Conservation (phyloP, 2,329 filamentous ascomycete species). For the Didymella arachidicola region DNA sequence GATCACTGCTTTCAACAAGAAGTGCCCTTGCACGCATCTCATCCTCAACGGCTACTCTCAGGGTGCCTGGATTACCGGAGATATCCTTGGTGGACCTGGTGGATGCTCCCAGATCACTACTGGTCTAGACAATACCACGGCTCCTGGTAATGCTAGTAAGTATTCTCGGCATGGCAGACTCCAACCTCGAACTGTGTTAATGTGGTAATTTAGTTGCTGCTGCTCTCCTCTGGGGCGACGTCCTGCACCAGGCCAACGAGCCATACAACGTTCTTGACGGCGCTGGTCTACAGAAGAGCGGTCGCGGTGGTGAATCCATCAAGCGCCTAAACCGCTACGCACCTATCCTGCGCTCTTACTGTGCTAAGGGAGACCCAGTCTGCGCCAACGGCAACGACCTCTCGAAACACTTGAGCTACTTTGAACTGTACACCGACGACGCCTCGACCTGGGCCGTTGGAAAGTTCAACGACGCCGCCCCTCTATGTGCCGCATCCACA, state of each 20-base stretch:
- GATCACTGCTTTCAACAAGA: slow-evolving; percentile 63
- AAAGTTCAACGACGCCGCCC: slow-evolving; percentile 33
- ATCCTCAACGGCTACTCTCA: slow-evolving; percentile 67
- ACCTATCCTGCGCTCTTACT: slow-evolving; percentile 67
- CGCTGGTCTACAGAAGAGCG: slow-evolving; percentile 25
- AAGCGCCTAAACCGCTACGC: slow-evolving; percentile 43
- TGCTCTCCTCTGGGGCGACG: slow-evolving; percentile 38
- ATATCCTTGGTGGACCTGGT: slow-evolving; percentile 61
- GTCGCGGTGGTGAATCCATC: slow-evolving; percentile 27
- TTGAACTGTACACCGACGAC: slow-evolving; percentile 39
- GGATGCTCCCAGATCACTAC: slow-evolving; percentile 30
- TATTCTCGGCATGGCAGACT: slow-evolving; percentile 27
- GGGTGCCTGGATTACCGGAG: slow-evolving; percentile 67
- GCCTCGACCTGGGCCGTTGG: slow-evolving; percentile 34
- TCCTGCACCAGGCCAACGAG: slow-evolving; percentile 32
- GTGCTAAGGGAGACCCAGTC: slow-evolving; percentile 67
- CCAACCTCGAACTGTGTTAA: slow-evolving; percentile 28
- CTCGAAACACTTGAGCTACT: slow-evolving; percentile 66
- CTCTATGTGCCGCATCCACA: slow-evolving; percentile 32
- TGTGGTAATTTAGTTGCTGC: slow-evolving; percentile 33
- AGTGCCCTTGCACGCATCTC: slow-evolving; percentile 63
- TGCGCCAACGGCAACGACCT: slow-evolving; percentile 68
- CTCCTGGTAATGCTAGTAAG: slow-evolving; percentile 37
- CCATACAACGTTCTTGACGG: slow-evolving; percentile 36
- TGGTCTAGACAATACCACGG: slow-evolving; percentile 30